These are phyloP conservation scores for Phycomyces nitens DNA, from an alignment of 192 early-diverging fungal species.

Conservation along the genomic window DNA sequence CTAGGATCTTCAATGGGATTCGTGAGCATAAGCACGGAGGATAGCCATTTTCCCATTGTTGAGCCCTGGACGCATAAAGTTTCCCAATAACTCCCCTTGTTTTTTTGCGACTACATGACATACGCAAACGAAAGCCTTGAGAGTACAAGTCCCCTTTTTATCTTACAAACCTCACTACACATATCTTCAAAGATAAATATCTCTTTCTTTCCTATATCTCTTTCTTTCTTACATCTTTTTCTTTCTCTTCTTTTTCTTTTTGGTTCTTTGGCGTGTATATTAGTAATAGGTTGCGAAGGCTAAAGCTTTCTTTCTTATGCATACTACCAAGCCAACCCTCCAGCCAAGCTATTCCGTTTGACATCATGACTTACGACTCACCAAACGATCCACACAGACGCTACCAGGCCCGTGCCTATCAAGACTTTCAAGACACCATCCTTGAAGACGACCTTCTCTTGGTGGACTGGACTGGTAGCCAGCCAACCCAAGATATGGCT, in stretches of 20 bases:
- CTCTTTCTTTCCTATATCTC: background rate
- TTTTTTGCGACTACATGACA: background rate
- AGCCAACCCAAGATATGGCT: no score
- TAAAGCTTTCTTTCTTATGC: background rate
- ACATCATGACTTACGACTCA: background rate
- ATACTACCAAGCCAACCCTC: background rate
- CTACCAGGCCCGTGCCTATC: background rate
- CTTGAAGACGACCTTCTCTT: background rate
- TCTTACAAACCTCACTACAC: conserved; percentile 2
- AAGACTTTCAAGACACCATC: background rate
- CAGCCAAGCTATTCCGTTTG: background rate
- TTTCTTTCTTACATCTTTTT: conserved; percentile 2
- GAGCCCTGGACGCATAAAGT: background rate
- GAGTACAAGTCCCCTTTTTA: background rate
- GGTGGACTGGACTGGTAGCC: no score
- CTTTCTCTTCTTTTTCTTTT: conserved; percentile 1
- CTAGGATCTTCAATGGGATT: background rate
- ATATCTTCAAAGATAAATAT: background rate
- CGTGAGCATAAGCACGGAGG: background rate
- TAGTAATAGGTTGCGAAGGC: background rate
- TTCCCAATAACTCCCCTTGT: background rate
- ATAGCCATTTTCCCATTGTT: background rate
- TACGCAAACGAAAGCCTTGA: background rate
- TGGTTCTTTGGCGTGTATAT: background rate
- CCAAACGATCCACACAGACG: background rate